phyloP scores from a whole-genome alignment of 2,329 filamentous ascomycete species.

The Paecilomyces dactylethromorphus region DNA sequence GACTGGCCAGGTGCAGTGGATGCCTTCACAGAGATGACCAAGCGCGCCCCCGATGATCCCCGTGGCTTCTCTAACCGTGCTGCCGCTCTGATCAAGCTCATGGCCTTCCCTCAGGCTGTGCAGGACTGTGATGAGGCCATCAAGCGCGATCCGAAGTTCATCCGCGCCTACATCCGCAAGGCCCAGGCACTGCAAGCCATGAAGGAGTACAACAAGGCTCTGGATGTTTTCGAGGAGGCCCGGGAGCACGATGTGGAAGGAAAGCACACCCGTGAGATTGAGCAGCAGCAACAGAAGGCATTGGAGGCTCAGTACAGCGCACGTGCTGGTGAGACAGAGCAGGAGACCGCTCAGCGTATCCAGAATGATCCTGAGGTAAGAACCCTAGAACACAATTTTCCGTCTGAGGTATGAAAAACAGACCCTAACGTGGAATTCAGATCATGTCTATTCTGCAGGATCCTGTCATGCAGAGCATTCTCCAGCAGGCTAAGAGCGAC shows the following conservation, averaged over 20 bases:
- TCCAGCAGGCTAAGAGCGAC: slow-evolving; percentile 92
- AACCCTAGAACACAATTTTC: neutral
- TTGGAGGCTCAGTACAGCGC: slow-evolving; percentile 82
- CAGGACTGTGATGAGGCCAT: slow-evolving; percentile 89
- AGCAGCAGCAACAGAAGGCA: slow-evolving; percentile 90
- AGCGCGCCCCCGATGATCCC: slow-evolving; percentile 86
- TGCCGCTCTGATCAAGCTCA: slow-evolving; percentile 91
- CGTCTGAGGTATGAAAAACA: neutral
- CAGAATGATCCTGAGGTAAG: slow-evolving; percentile 83
- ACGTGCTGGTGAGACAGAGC: slow-evolving; percentile 89
- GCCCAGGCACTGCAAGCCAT: slow-evolving; percentile 93
- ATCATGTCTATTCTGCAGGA: slow-evolving; percentile 91
- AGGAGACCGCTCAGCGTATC: slow-evolving; percentile 87
- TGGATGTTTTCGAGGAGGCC: slow-evolving; percentile 83
- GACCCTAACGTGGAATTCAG: slow-evolving; percentile 27
- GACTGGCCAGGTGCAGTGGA: slow-evolving; percentile 95
- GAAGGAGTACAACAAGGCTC: slow-evolving; percentile 93
- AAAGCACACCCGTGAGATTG: slow-evolving; percentile 85
- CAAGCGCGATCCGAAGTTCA: slow-evolving; percentile 84
- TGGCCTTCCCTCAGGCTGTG: slow-evolving; percentile 89
- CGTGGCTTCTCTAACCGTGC: slow-evolving; percentile 96
- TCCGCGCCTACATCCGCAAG: slow-evolving; percentile 93
- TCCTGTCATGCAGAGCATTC: slow-evolving; percentile 94
- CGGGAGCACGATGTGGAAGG: slow-evolving; percentile 67
- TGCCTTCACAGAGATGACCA: slow-evolving; percentile 93